Evolutionary conservation across 2,329 filamentous ascomycete species (phyloP).

Genomic region (Hysterium pulicare): DNA sequence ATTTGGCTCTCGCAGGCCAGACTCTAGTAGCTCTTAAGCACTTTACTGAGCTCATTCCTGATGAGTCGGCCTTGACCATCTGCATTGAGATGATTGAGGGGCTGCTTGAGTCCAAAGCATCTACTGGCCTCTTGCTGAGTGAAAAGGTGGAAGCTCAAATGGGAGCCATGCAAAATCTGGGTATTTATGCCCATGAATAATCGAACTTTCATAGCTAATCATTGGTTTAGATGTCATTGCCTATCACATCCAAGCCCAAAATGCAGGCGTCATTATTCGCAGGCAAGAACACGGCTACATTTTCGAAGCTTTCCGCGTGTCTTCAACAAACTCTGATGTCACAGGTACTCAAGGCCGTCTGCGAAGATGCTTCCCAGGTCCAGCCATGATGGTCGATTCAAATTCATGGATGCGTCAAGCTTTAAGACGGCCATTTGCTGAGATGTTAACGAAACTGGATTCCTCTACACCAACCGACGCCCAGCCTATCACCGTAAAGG

Average conservation of each 20-base stretch:
- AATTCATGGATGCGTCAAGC: constrained; percentile 12
- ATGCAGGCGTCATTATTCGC: constrained; percentile 44
- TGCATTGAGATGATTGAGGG: constrained; percentile 1
- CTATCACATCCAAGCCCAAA: constrained; percentile 41
- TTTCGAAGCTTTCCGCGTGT: constrained; percentile 48
- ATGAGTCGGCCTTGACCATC: background rate
- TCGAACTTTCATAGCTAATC: too few species aligned
- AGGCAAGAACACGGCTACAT: constrained; percentile 30
- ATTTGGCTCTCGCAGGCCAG: background rate
- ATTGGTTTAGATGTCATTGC: constrained; percentile 7
- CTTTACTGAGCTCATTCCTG: background rate
- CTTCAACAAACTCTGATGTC: constrained; percentile 38
- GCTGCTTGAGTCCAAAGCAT: background rate
- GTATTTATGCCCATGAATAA: too few species aligned
- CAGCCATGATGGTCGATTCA: constrained; percentile 33
- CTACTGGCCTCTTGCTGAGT: background rate
- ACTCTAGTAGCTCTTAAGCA: background rate
- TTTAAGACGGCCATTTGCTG: constrained; percentile 22
- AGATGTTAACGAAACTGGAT: constrained; percentile 36
- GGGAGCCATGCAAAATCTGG: background rate
- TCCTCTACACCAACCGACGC: constrained; percentile 33
- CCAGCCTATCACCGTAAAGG: constrained; percentile 36
- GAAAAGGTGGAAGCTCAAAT: background rate
- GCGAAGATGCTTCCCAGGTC: constrained; percentile 45
- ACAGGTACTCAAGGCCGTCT: constrained; percentile 41